Conservation (phyloP, 2,329 filamentous ascomycete species). For the Nemania sp. region DNA sequence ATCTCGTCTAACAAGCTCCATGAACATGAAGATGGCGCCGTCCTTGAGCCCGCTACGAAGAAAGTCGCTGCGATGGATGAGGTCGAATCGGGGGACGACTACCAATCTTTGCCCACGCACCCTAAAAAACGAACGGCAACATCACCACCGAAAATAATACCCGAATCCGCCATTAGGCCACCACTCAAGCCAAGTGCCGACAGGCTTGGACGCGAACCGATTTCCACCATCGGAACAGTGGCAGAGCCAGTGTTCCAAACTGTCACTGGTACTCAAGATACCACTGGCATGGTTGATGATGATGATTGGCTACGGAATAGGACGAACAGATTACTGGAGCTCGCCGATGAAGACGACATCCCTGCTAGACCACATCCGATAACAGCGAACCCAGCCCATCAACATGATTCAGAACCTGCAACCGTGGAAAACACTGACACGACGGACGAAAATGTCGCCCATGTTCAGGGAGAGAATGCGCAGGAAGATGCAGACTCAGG, state of each 20-base stretch:
- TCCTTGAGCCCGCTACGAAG: slow-evolving; percentile 48
- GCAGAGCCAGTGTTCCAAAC: slow-evolving; percentile 5
- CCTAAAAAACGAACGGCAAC: slow-evolving; percentile 53
- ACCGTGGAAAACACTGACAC: slow-evolving; percentile 19
- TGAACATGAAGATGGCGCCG: slow-evolving; percentile 45
- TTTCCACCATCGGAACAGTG: neutral
- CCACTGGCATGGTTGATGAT: slow-evolving; percentile 65
- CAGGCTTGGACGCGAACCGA: neutral
- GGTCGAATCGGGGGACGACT: slow-evolving; percentile 74
- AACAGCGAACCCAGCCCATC: neutral
- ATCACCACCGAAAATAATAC: slow-evolving; percentile 29
- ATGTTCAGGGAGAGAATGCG: slow-evolving; percentile 27
- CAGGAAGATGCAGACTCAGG: slow-evolving; percentile 44
- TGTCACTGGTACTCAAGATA: neutral
- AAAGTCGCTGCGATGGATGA: slow-evolving; percentile 48
- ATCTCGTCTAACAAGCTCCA: slow-evolving; percentile 65
- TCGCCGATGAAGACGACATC: slow-evolving; percentile 74
- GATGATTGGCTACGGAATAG: slow-evolving; percentile 90
- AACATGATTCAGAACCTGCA: slow-evolving; percentile 22
- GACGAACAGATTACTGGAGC: slow-evolving; percentile 82
- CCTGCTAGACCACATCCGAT: slow-evolving; percentile 32
- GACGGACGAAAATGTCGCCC: slow-evolving; percentile 21
- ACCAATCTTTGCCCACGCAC: slow-evolving; percentile 66
- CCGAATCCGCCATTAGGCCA: neutral
- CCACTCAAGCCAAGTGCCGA: neutral